Conservation (phyloP, 2,329 filamentous ascomycete species). For the Trichoderma sp. region DNA sequence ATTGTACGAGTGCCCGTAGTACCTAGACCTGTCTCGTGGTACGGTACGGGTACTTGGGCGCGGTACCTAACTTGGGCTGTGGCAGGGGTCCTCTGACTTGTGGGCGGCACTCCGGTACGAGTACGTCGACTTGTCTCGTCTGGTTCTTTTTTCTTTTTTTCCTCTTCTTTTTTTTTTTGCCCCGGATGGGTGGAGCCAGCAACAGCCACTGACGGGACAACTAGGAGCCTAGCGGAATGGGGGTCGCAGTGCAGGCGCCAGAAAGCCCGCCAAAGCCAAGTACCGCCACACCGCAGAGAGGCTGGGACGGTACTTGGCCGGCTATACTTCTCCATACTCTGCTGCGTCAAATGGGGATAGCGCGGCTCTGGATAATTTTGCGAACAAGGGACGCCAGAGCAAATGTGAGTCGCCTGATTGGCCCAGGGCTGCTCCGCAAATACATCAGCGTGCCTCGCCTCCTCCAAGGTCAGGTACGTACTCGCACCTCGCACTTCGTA, state of each 20-base stretch:
- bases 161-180: background rate
- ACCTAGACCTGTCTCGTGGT: background rate
- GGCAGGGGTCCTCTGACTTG: background rate
- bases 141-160: slow-evolving; percentile 9
- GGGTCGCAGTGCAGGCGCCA: slow-evolving; percentile 7
- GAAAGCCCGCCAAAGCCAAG: background rate
- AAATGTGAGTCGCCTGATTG: background rate
- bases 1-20: background rate
- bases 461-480: slow-evolving; percentile 14
- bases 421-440: slow-evolving; percentile 6
- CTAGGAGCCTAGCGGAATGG: slow-evolving; percentile 18
- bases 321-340: background rate
- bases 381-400: background rate
- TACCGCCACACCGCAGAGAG: background rate
- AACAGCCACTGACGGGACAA: slow-evolving; percentile 21
- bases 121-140: background rate
- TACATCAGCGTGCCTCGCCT: slow-evolving; percentile 16
- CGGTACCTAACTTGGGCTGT: background rate
- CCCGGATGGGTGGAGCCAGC: slow-evolving; percentile 10
- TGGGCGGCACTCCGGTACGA: background rate
- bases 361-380: slow-evolving; percentile 10
- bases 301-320: slow-evolving; percentile 9
- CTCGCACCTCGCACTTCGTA: background rate
- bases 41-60: background rate
- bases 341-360: background rate